phyloP scores from a whole-genome alignment of 2,329 filamentous ascomycete genomes.

The Teratosphaeria viscida region DNA sequence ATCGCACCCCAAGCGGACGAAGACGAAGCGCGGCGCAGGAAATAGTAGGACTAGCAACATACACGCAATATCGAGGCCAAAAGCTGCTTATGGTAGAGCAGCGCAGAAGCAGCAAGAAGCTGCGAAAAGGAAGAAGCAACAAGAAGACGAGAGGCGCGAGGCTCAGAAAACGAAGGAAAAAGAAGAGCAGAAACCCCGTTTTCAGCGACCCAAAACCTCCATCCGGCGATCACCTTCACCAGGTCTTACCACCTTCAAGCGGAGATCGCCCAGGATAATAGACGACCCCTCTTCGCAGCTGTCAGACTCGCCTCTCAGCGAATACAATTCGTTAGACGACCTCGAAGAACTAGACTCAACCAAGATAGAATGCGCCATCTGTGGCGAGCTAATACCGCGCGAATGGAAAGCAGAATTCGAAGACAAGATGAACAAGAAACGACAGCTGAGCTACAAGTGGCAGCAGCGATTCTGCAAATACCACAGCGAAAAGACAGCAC shows the following conservation, averaged over 20 bases:
- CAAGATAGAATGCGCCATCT: conserved; percentile 15
- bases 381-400: conserved; percentile 11
- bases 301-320: background rate
- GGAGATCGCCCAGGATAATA: background rate
- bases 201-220: background rate
- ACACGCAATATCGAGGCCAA: background rate
- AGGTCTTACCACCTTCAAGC: background rate
- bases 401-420: conserved; percentile 22
- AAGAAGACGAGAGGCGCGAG: background rate
- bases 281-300: background rate
- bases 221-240: background rate
- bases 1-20: conserved; percentile 6
- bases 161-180: background rate
- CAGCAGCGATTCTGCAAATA: conserved; percentile 25
- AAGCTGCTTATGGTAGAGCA: background rate
- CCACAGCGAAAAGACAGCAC: conserved; percentile 20
- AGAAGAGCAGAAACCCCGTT: background rate
- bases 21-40: conserved; percentile 2
- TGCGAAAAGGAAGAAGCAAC: conserved; percentile 1
- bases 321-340: background rate
- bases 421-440: conserved; percentile 11
- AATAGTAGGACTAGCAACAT: conserved; percentile 5
- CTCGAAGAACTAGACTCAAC: conserved; percentile 6
- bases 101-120: conserved; percentile 1
- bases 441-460: conserved; percentile 19